These are phyloP conservation scores for Clonostachys byssicola DNA, from an alignment of 2,329 filamentous ascomycete genomes.

Conservation along the genomic window DNA sequence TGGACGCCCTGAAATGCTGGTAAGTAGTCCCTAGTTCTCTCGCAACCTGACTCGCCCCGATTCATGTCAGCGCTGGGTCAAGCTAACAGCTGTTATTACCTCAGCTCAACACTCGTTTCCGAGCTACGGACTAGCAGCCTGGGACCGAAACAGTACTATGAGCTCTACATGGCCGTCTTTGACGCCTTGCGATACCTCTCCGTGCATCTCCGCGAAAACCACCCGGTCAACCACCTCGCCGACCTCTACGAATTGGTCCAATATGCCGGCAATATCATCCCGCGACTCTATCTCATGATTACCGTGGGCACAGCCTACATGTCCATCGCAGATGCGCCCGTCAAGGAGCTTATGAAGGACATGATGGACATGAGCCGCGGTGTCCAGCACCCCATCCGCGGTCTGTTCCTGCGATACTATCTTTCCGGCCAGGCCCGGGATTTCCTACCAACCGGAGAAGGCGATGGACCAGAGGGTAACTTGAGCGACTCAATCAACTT, in stretches of 20 bases:
- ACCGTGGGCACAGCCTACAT: conserved; percentile 99
- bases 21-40: conserved; percentile 41
- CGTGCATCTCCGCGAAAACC: conserved; percentile 93
- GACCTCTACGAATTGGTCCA: conserved; percentile 97
- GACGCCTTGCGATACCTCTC: conserved; percentile 95
- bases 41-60: neutral
- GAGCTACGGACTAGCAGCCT: conserved; percentile 95
- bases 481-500: conserved; percentile 98
- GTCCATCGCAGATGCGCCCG: conserved; percentile 94
- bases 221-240: conserved; percentile 95
- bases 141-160: conserved; percentile 99
- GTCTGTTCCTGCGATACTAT: conserved; percentile 93
- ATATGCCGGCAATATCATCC: conserved; percentile 97
- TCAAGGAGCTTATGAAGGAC: conserved; percentile 99
- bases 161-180: conserved; percentile 99
- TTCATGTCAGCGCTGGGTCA: neutral
- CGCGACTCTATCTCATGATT: conserved; percentile 96
- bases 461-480: conserved; percentile 92
- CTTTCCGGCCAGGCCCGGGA: conserved; percentile 93
- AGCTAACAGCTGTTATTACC: conserved; percentile 2
- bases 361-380: conserved; percentile 99
- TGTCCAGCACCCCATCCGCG: conserved; percentile 93
- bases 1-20: conserved; percentile 99
- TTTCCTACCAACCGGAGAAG: conserved; percentile 72
- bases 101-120: conserved; percentile 94